phyloP scores from a whole-genome alignment of 495 filamentous ascomycete genomes.

The Penicillium crystallinum region DNA sequence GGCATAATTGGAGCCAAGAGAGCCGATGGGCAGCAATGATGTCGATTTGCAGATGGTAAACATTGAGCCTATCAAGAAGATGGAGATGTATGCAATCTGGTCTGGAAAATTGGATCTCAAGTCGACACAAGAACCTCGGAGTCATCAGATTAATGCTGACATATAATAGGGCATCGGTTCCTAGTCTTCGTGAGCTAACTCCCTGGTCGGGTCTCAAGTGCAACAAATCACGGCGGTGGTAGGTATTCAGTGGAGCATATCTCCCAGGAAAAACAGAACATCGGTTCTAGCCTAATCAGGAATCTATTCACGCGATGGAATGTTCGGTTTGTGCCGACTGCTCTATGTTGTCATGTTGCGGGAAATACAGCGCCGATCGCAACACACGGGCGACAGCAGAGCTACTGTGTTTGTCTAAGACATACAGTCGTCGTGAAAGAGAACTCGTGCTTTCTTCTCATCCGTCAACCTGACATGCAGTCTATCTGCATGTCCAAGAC shows the following conservation, averaged over 20 bases:
- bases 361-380: slow-evolving; percentile 6
- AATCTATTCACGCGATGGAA: slow-evolving; percentile 1
- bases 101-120: too few relatives aligned
- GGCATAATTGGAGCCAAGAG: slow-evolving; percentile 12
- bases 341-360: not conserved
- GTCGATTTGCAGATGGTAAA: not conserved
- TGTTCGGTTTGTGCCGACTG: not conserved
- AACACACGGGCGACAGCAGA: not conserved
- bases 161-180: not conserved
- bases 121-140: too few relatives aligned
- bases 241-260: slow-evolving; percentile 6
- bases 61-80: not conserved
- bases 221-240: slow-evolving; percentile 7
- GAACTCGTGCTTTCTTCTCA: not conserved
- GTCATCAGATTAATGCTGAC: not conserved
- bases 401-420: not conserved
- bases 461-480: not conserved
- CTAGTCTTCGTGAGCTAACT: not conserved
- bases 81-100: not conserved
- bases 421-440: not conserved
- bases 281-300: not conserved
- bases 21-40: not conserved
- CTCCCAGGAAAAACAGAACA: not conserved
- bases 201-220: not conserved
- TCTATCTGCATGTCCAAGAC: not conserved